These are phyloP conservation scores for Thyridium curvatum DNA, from an alignment of 2,329 filamentous ascomycete species.

Conservation along the genomic window DNA sequence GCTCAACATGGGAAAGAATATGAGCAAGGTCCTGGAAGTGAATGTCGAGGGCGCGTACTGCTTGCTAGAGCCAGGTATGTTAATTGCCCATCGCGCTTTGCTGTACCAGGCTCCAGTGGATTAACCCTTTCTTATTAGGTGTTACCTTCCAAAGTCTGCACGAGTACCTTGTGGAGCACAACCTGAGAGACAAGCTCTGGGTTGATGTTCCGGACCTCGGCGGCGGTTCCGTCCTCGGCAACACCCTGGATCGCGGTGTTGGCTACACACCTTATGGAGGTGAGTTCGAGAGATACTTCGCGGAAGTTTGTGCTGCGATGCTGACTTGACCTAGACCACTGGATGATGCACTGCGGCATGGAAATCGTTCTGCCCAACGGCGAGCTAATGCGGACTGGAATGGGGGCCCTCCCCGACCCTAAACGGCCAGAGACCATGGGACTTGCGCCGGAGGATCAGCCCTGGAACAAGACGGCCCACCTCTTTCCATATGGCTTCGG, in stretches of 20 bases:
- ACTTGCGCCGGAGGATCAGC: conserved; percentile 19
- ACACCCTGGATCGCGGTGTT: conserved; percentile 35
- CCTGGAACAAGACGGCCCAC: conserved; percentile 14
- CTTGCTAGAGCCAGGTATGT: conserved; percentile 48
- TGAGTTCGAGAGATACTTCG: no score
- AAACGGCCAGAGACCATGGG: no score
- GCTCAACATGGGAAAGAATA: conserved; percentile 42
- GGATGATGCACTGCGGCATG: conserved; percentile 32
- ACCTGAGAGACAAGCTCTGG: conserved; percentile 35
- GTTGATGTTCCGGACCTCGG: conserved; percentile 35
- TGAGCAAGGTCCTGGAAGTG: conserved; percentile 48
- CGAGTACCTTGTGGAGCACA: conserved; percentile 34
- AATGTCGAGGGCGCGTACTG: conserved; percentile 42
- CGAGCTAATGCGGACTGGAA: conserved; percentile 38
- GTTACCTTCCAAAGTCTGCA: conserved; percentile 47
- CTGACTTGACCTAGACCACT: no score
- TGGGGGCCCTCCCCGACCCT: conserved; percentile 39
- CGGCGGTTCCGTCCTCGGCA: conserved; percentile 36
- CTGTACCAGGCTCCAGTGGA: no score
- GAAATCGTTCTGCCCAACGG: conserved; percentile 40
- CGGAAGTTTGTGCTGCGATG: no score
- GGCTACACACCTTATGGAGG: conserved; percentile 36
- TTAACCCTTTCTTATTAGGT: no score
- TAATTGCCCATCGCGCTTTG: no score
- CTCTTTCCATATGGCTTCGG: conserved; percentile 29